Base-by-base conservation (phyloP, 2,329 filamentous ascomycete genomes). In the Aspergillus intermedius region DNA sequence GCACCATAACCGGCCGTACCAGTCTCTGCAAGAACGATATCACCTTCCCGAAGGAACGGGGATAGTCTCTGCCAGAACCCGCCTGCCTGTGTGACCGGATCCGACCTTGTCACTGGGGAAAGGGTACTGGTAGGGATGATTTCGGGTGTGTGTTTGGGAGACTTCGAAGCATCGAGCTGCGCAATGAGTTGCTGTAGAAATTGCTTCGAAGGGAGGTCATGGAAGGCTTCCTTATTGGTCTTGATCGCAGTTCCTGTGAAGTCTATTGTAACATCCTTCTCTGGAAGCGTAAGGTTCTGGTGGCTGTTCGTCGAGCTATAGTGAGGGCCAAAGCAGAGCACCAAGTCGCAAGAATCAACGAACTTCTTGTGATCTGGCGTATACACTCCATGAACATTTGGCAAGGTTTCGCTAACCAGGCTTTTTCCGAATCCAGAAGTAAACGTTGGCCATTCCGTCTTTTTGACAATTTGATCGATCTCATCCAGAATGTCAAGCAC, bases 281-380 rank as follows among this genome's bases (percentile, higher is more conserved):
- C 86, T 32, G 88, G 84, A 53, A 84, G 79, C 65, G 91, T 90
- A 0, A 85, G 86, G 73, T 91, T 95, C 30, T 88, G 88, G 10
- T 86, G 81, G 9, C 66, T 74, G 49, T 76, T 73, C 40, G 73
- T 74, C 49, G 74, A 72, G 15, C 70, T 74, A 45, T 60, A 61
- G 46, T 67, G 64, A 2, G 61, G 62, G 2, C 62, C 84, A 80
- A 60, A 55, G 37, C 46, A 52, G 2, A 73, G 55, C 10, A 73
- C 64, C 17, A 72, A 58, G 46, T 73, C 70, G 4, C 67, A 61
- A 3, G 58, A 58, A 30, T 68, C 61, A 0, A 75, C 75, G 19
- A 56, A 49, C n/a, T 45, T 32, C 44, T 53, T 54, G 44, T 35
- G 41, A 6, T 13, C 28, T 1, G 45, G 53, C 6, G 64, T 64